Evolutionary conservation across 2,329 filamentous ascomycete genomes (phyloP).

Genomic region (Fusarium keratoplasticum): DNA sequence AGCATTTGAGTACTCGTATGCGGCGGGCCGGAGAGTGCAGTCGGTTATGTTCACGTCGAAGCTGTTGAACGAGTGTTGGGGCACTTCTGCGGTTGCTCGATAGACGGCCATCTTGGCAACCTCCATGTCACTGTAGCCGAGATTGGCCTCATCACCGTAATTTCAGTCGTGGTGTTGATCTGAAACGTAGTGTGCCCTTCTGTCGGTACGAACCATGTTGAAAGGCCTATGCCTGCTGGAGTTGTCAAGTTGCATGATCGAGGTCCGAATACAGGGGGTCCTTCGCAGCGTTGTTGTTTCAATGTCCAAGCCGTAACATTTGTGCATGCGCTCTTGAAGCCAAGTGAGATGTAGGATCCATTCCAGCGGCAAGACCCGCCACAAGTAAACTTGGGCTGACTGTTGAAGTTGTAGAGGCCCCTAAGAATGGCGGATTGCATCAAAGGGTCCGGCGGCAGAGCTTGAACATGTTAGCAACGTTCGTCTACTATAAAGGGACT

Average conservation of each 20-base stretch:
- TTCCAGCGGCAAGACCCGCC: constrained; percentile 16
- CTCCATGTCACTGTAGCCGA: neutral
- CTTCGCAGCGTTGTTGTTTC: neutral
- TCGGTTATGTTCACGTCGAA: constrained; percentile 14
- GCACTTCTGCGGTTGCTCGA: constrained; percentile 11
- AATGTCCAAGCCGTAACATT: constrained; percentile 11
- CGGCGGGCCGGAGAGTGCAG: neutral
- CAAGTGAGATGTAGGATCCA: constrained; percentile 4
- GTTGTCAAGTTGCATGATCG: constrained; percentile 15
- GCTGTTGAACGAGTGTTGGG: too few species aligned
- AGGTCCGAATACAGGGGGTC: fast-evolving
- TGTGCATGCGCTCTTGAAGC: constrained; percentile 12
- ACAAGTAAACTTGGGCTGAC: constrained; percentile 3
- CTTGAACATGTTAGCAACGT: neutral
- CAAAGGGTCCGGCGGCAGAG: neutral
- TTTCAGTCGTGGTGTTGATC: too few species aligned
- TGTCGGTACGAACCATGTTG: neutral
- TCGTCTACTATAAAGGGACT: neutral
- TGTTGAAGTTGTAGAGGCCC: constrained; percentile 14
- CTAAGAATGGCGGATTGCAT: constrained; percentile 20
- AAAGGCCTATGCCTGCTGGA: constrained; percentile 1
- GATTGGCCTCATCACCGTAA: too few species aligned
- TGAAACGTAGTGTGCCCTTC: constrained; percentile 1
- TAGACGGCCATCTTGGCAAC: constrained; percentile 2
- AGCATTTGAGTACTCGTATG: constrained; percentile 4